phyloP scores from a whole-genome alignment of 2,329 filamentous ascomycete species.

The Xylariomycetidae sp. region DNA sequence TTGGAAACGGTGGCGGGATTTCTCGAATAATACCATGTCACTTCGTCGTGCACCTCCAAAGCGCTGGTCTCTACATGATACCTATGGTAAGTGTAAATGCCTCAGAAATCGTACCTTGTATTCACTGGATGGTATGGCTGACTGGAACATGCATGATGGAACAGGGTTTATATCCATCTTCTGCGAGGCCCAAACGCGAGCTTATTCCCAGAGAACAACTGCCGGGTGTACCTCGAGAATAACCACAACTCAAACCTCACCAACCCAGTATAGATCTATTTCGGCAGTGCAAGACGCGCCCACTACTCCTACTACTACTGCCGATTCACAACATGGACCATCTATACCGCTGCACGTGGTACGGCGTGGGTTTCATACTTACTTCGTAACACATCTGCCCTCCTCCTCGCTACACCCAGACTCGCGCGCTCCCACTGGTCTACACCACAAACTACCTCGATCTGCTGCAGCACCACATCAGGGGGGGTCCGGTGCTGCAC shows the following conservation, averaged over 20 bases:
- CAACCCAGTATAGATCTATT: constrained; percentile 5
- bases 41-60: constrained; percentile 18
- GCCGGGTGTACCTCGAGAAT: constrained; percentile 5
- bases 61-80: constrained; percentile 29
- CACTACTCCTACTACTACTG: constrained; percentile 3
- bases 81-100: too few relatives aligned
- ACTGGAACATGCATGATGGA: too few relatives aligned
- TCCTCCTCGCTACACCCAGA: constrained; percentile 92
- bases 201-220: constrained; percentile 6
- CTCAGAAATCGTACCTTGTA: too few relatives aligned
- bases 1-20: too few relatives aligned
- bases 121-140: too few relatives aligned
- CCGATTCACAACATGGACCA: constrained; percentile 5
- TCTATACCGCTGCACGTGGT: constrained; percentile 7
- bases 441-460: constrained; percentile 81
- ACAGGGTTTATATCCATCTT: constrained; percentile 29
- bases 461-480: constrained; percentile 78
- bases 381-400: constrained; percentile 94
- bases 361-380: constrained; percentile 74
- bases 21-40: constrained; percentile 16
- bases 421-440: constrained; percentile 57
- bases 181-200: constrained; percentile 18
- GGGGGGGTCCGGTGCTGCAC: constrained; percentile 46
- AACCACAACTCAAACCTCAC: constrained; percentile 1
- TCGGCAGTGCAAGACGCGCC: constrained; percentile 8